Evolutionary conservation across 2,329 filamentous ascomycete genomes (phyloP).

Genomic region (Aspergillus sp.): DNA sequence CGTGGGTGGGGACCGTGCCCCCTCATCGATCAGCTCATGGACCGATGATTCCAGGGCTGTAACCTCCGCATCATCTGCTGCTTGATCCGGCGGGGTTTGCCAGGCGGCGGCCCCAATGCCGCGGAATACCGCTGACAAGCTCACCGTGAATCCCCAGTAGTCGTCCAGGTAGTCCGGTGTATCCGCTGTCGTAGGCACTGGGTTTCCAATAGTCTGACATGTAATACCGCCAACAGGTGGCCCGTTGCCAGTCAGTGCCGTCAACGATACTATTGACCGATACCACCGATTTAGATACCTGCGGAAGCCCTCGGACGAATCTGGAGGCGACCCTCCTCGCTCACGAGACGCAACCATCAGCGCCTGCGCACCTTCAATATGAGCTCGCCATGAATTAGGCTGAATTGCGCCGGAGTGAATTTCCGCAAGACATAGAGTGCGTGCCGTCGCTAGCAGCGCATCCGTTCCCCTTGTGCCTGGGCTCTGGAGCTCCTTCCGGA

Average conservation of each 20-base stretch:
- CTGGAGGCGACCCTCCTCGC: conserved; percentile 22
- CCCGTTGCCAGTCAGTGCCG: conserved; percentile 41
- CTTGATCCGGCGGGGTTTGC: conserved; percentile 25
- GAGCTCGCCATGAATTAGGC: conserved; percentile 43
- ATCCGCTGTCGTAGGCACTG: conserved; percentile 10
- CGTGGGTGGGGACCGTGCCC: conserved; percentile 27
- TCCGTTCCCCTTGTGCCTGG: conserved; percentile 32
- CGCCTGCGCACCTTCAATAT: conserved; percentile 44
- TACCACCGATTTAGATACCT: conserved; percentile 44
- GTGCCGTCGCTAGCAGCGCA: conserved; percentile 42
- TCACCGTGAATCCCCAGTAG: conserved; percentile 45
- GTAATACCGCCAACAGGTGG: conserved; percentile 32
- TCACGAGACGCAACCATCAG: conserved; percentile 31
- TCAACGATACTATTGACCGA: conserved; percentile 43
- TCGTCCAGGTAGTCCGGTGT: conserved; percentile 41
- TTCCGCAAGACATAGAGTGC: conserved; percentile 45
- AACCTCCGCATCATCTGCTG: conserved; percentile 19
- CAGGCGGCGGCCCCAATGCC: conserved; percentile 40
- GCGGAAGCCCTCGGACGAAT: conserved; percentile 33
- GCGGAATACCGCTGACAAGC: conserved; percentile 39
- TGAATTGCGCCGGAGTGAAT: conserved; percentile 44
- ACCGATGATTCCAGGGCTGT: conserved; percentile 35
- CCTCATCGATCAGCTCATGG: conserved; percentile 34
- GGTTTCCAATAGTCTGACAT: conserved; percentile 17
- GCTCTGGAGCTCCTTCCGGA: conserved; percentile 40